A percentile compares a stretch with the other conserved stretches of the same genome.
Evolutionary conservation across 2,329 filamentous ascomycete genomes (phyloP).

Genomic region (Diaporthe vaccinii): DNA sequence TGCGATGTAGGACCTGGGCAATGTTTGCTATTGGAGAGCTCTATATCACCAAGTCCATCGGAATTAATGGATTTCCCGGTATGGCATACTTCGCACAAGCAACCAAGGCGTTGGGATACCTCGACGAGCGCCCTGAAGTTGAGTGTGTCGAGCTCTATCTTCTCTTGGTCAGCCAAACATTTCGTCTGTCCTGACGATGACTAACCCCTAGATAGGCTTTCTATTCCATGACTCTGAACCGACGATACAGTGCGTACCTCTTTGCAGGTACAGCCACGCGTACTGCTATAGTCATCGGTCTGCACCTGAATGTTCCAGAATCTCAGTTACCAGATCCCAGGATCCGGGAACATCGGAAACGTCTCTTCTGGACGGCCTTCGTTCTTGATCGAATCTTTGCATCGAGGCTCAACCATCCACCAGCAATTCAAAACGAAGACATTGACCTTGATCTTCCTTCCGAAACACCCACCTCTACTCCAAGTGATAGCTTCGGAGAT

Average conservation of each 20-base stretch:
- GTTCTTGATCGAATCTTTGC: neutral
- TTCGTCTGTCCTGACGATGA: neutral
- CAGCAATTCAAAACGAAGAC: neutral
- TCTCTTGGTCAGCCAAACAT: neutral
- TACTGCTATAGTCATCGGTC: neutral
- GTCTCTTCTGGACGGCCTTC: neutral
- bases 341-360: neutral
- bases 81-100: neutral
- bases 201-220: neutral
- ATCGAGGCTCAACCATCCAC: neutral
- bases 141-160: neutral
- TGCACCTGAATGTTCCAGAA: neutral
- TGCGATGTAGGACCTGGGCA: neutral
- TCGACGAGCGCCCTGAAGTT: neutral
- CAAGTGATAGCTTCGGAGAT: neutral
- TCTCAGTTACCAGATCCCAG: neutral
- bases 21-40: neutral
- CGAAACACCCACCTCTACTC: neutral
- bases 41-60: neutral
- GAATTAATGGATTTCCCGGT: neutral
- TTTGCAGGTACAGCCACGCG: neutral
- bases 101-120: neutral
- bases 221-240: neutral
- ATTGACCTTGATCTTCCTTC: neutral
- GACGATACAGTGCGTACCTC: neutral